Base-by-base conservation (phyloP, 1,284 basidiomycete species). In the Irpex sp. region DNA sequence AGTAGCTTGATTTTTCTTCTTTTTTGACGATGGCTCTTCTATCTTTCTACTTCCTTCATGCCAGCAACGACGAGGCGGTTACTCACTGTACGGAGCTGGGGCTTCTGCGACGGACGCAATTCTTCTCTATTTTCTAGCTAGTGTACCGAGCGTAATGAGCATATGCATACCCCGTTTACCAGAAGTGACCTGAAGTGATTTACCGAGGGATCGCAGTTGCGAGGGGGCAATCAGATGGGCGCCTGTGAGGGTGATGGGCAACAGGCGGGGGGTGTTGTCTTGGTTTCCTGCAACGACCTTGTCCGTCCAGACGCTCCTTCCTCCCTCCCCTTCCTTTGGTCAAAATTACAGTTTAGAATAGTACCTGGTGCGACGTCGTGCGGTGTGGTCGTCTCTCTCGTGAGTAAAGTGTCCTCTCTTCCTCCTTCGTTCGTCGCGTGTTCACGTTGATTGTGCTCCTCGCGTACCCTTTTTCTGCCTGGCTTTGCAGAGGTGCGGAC, bases 221-320 rank as follows among this genome's bases (percentile, higher is more conserved):
- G 61, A 58, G 57, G 57, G 39, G 61, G 53, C 57, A 58, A 58
- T 50, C 9, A 46, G 31, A 61, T 61, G 56, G 47, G 60, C 63
- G 60, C 55, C 49, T 55, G 37, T 17, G 51, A 57, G 19, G 67
- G 61, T 58, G 69, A 69, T 66, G 64, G 58, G 57, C 37, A 57
- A 56, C 26, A 49, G 53, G 58, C 51, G 53, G 61, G 56, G 59
- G 59, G 61, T 62, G 69, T 67, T 68, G 59, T 68, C 66, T 62
- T 65, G 68, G 67, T 57, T 66, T 61, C 53, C 64, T 58, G 19
- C 36, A n/a, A 59, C 39, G 31, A 8, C 57, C 63, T 54, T 63
- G 50, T 60, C 64, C 63, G 62, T 62, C 58, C 15, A 50, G 49
- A 60, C 63, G 19, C 53, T 65, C 63, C 61, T 69, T 70, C 66